Evolutionary conservation across 345 rosid species (phyloP), one percentile per base, ranked within the genome.

Genomic region (Melaleuca quinquenervia): DNA sequence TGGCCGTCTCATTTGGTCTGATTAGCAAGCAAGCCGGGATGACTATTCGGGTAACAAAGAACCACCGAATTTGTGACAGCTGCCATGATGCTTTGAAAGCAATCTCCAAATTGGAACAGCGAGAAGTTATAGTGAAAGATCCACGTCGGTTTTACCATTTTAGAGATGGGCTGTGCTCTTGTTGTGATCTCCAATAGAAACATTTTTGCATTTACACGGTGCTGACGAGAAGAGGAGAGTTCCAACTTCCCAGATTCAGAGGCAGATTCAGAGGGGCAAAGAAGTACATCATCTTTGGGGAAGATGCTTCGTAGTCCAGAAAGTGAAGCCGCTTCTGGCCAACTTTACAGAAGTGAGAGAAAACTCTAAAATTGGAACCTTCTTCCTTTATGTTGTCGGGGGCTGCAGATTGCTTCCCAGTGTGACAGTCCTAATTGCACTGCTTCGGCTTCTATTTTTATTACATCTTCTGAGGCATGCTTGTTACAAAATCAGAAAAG

Each of bases 1-100:
- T 92, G 87, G 94, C 94, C 4, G 84, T 92, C 80, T 85, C 93
- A 62, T 90, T 92, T 56, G 94, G 95, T 56, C 92, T 93, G 20
- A 89, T 93, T 53, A 92, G 90, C 56, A 89, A 90, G 36, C 88
- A 84, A 83, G 86, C 88, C 11, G 87, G 88, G 52, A 78, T 49
- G 52, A 58, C 90, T 7, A 89, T 93, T 85, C 91, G 87, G 7
- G 86, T 91, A 41, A 86, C 90, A 10, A 93, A 93, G 87, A 93
- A 89, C 83, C 91, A 85, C 50, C 86, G 84, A 10, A 76, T 91
- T 51, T 90, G 94, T 70, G 85, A 8, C 36, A 41, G 91, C 82
- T 90, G 93, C 85, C 95, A 93, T 80, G 89, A 87, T 76, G 89
- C 84, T 82, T 86, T 88, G 27, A 90, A 91, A 84, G 50, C 52